Percentiles rank a stretch among this genome's conserved stretches.
Conservation (phyloP, 2,329 filamentous ascomycete genomes). For the Podosphaera xanthii region DNA sequence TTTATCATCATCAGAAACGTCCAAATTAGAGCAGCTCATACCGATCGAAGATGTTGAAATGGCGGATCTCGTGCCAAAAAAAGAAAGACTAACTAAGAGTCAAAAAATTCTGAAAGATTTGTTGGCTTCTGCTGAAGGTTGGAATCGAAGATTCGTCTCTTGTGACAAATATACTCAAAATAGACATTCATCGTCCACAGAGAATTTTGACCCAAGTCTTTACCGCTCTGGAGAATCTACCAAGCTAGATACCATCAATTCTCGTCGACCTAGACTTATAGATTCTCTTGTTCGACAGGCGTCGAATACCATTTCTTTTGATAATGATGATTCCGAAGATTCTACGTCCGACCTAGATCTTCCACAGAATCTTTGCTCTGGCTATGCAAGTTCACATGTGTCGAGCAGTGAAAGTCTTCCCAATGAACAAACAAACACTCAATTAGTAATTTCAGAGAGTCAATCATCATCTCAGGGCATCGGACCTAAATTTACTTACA, state of each 20-base stretch:
- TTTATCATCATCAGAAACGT: too few relatives aligned
- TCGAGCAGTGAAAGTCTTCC: conserved; percentile 7
- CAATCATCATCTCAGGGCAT: conserved; percentile 12
- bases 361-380: not conserved
- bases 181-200: too few relatives aligned
- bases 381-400: not conserved
- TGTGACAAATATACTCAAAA: too few relatives aligned
- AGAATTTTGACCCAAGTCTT: too few relatives aligned
- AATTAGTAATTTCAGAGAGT: conserved; percentile 6
- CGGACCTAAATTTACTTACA: conserved; percentile 16
- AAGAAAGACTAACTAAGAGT: not conserved
- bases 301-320: conserved; percentile 2
- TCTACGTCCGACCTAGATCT: conserved; percentile 1
- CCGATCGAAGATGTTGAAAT: too few relatives aligned
- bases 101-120: not conserved
- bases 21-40: too few relatives aligned
- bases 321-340: conserved; percentile 2
- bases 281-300: conserved; percentile 16
- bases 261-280: conserved; percentile 12
- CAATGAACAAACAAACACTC: conserved; percentile 3
- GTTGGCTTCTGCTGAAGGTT: not conserved
- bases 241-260: not conserved
- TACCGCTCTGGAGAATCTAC: too few relatives aligned
- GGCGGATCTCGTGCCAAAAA: not conserved
- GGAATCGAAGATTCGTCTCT: not conserved